phyloP scores from a whole-genome alignment of 2,329 filamentous ascomycete genomes.

The Zymoseptoria ardabiliae region DNA sequence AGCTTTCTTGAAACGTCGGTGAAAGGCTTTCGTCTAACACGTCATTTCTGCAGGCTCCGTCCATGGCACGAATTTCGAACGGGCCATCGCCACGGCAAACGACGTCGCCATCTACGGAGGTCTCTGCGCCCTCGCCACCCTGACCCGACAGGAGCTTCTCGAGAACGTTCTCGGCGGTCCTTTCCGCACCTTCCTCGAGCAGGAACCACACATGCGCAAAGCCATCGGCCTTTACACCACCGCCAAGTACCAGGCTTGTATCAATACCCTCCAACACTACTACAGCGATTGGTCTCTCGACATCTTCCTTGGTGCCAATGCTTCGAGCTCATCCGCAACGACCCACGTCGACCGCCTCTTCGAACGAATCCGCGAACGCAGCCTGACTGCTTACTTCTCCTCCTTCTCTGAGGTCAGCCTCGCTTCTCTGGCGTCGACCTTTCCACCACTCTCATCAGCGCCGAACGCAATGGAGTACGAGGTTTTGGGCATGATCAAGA shows the following conservation, averaged over 20 bases:
- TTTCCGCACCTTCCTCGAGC: constrained; percentile 83
- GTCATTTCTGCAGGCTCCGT: constrained; percentile 20
- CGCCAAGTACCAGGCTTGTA: constrained; percentile 78
- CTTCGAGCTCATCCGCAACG: constrained; percentile 26
- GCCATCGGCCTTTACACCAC: constrained; percentile 85
- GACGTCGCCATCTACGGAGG: constrained; percentile 90
- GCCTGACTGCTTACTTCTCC: constrained; percentile 85
- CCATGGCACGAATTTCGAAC: constrained; percentile 52
- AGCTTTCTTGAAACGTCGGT: not conserved
- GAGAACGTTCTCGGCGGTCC: constrained; percentile 68
- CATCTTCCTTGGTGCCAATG: constrained; percentile 59
- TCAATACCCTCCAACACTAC: constrained; percentile 75
- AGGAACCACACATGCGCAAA: constrained; percentile 88
- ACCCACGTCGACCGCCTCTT: constrained; percentile 63
- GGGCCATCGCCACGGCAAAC: constrained; percentile 69
- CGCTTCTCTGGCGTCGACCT: constrained; percentile 68
- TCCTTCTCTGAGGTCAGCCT: constrained; percentile 85
- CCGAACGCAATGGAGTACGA: constrained; percentile 60
- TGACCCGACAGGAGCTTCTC: constrained; percentile 72
- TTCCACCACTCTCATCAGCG: constrained; percentile 41
- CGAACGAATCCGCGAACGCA: constrained; percentile 72
- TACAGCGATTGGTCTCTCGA: constrained; percentile 85
- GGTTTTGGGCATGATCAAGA: constrained; percentile 68
- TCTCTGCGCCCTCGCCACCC: constrained; percentile 80
- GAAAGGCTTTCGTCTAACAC: not conserved